Conservation (phyloP, 176 grass and related monocot species). For the Pharus latifolius region DNA sequence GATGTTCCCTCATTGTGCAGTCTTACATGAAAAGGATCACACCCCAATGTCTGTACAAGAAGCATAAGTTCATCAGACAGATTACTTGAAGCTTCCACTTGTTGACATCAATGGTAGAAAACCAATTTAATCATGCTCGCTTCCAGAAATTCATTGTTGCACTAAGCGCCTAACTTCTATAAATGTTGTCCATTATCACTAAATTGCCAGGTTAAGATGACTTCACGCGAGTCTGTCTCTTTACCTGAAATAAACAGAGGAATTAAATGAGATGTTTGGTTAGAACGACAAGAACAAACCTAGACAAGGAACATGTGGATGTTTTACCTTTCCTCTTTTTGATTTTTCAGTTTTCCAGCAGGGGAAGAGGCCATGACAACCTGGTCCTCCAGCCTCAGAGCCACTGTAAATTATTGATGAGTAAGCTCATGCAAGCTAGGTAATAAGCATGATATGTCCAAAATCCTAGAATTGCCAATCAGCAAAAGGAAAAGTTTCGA, state of each 20-base stretch:
- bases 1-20: too few relatives aligned
- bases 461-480: not conserved
- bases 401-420: constrained; percentile 32
- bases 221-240: constrained; percentile 28
- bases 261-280: not conserved
- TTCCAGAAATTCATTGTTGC: too few relatives aligned
- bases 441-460: not conserved
- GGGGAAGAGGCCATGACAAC: constrained; percentile 68
- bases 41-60: constrained; percentile 11
- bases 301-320: not conserved
- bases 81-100: not conserved
- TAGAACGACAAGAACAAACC: not conserved
- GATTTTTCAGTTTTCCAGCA: constrained; percentile 77
- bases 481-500: not conserved
- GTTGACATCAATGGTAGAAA: not conserved
- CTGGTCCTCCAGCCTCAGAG: constrained; percentile 64
- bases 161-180: too few relatives aligned
- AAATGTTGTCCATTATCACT: too few relatives aligned
- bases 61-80: not conserved
- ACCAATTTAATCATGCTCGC: not conserved
- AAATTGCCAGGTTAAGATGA: constrained; percentile 11
- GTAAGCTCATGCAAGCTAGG: constrained; percentile 1
- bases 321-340: constrained; percentile 49
- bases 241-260: constrained; percentile 33
- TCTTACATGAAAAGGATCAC: not conserved